Evolutionary conservation across 768 basidiomycete genomes (phyloP).

Genomic region (Kwoniella heveanensis): DNA sequence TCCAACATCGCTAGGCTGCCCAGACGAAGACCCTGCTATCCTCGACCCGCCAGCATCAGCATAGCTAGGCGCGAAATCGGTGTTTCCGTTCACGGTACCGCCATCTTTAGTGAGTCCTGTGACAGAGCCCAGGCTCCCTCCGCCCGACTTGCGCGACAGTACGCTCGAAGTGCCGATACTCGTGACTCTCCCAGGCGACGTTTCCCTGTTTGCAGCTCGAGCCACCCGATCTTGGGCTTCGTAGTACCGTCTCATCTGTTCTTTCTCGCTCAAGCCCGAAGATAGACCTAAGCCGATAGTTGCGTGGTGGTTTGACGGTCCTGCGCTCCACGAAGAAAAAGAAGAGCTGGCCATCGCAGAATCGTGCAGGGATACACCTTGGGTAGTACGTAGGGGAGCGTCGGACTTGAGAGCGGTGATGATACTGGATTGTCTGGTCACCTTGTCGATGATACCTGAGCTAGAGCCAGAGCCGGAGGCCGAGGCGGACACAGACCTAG

Average conservation of each 20-base stretch:
- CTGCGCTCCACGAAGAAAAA: background rate
- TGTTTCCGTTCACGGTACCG: slow-evolving; percentile 7
- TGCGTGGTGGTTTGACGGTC: background rate
- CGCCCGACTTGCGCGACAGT: background rate
- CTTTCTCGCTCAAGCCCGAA: slow-evolving; percentile 30
- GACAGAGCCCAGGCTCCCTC: background rate
- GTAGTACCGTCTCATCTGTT: slow-evolving; percentile 37
- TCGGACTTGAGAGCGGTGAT: slow-evolving; percentile 10
- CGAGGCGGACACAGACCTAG: background rate
- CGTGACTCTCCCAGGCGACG: background rate
- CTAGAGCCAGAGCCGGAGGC: background rate
- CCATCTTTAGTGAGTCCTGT: background rate
- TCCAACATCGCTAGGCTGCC: background rate
- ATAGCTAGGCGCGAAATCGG: background rate
- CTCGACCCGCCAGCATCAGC: background rate
- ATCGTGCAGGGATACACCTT: background rate
- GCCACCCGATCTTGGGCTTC: slow-evolving; percentile 31
- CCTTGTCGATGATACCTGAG: background rate
- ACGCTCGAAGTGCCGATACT: slow-evolving; percentile 8
- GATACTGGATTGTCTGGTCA: slow-evolving; percentile 13
- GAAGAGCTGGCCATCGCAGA: background rate
- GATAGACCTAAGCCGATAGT: slow-evolving; percentile 9
- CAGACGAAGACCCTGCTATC: too few species aligned
- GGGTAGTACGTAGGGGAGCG: background rate
- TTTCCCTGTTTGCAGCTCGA: background rate